phyloP scores from a whole-genome alignment of 2,329 filamentous ascomycete genomes.

The Colletotrichum tamarilloi region DNA sequence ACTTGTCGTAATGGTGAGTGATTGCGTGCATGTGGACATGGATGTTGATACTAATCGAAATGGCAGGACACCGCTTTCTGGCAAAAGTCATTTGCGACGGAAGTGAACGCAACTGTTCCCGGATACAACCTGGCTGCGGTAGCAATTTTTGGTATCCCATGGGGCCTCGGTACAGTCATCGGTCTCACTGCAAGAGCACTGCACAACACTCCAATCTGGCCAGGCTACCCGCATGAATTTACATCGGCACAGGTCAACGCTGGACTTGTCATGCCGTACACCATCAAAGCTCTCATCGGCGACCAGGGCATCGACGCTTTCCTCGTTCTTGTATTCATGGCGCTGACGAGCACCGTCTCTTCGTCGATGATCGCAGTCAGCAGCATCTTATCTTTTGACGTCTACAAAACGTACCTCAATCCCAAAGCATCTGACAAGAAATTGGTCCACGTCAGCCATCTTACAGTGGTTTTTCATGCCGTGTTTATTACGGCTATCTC shows the following conservation, averaged over 20 bases:
- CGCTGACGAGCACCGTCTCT: background rate
- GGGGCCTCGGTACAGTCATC: constrained; percentile 9
- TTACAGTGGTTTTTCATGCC: background rate
- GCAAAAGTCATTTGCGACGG: background rate
- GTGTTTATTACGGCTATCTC: background rate
- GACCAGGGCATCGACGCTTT: background rate
- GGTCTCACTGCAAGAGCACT: background rate
- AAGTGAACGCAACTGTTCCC: background rate
- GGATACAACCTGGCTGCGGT: constrained; percentile 2
- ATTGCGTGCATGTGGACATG: background rate
- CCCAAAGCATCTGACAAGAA: background rate
- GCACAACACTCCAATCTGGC: constrained; percentile 47
- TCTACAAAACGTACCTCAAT: background rate
- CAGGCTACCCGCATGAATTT: constrained; percentile 37
- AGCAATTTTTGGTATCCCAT: constrained; percentile 7
- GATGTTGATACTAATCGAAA: background rate
- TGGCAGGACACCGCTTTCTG: background rate
- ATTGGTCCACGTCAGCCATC: background rate
- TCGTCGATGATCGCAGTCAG: background rate
- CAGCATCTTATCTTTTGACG: background rate
- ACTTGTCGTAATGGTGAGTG: background rate
- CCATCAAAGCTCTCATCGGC: background rate
- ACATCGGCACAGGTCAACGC: background rate
- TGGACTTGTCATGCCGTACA: background rate
- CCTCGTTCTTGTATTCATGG: background rate